Conservation (phyloP, 257 asterid genomes). For the Haberlea rhodopensis region DNA sequence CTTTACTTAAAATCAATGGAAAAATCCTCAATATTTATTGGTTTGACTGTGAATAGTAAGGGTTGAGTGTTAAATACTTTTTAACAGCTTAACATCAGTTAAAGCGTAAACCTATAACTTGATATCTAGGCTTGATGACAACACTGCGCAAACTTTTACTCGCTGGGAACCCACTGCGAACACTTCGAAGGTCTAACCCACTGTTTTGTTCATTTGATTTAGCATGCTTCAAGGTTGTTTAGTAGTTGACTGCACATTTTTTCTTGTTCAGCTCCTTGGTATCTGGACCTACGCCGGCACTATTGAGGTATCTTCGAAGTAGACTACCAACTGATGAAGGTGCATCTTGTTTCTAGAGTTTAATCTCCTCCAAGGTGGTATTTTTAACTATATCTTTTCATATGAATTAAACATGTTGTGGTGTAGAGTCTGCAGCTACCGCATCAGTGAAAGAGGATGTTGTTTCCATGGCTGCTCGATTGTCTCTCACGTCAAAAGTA, state of each 20-base stretch:
- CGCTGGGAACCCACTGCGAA: conserved; percentile 82
- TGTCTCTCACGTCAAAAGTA: conserved; percentile 83
- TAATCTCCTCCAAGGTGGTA: conserved; percentile 23
- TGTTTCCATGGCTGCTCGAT: conserved; percentile 65
- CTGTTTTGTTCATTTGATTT: conserved; percentile 21
- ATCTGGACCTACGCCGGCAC: conserved; percentile 81
- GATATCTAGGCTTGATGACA: conserved; percentile 73
- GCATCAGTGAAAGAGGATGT: conserved; percentile 57
- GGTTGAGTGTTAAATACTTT: conserved; percentile 6
- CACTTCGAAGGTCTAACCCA: conserved; percentile 76
- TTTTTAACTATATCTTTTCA: conserved; percentile 13
- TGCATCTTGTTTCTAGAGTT: conserved; percentile 35
- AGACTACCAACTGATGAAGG: conserved; percentile 93
- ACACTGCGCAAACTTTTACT: conserved; percentile 89
- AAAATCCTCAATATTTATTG: conserved; percentile 4
- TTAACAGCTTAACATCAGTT: neutral
- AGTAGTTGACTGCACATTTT: conserved; percentile 19
- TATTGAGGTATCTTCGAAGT: conserved; percentile 78
- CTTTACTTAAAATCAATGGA: conserved; percentile 8
- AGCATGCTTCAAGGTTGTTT: conserved; percentile 20
- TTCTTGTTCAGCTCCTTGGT: conserved; percentile 72
- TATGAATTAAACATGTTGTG: conserved; percentile 20
- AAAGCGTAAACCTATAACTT: conserved; percentile 18
- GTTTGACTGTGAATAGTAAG: conserved; percentile 8
- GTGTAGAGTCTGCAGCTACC: conserved; percentile 58